These are phyloP conservation scores for Stephania cephalantha DNA, from an alignment of 164 flowering plant genomes.

Conservation along the genomic window DNA sequence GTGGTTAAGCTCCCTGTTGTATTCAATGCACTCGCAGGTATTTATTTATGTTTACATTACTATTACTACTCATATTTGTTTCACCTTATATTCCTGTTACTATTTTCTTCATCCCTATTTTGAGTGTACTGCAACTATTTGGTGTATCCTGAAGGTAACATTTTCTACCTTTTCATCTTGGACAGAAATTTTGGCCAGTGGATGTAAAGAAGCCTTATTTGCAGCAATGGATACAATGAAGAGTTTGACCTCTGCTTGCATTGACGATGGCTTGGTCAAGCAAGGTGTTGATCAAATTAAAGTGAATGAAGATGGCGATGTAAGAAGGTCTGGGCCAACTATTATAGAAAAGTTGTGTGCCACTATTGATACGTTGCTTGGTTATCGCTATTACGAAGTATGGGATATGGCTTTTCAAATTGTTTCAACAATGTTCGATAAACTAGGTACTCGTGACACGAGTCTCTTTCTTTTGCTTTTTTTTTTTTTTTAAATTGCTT, in stretches of 20 bases:
- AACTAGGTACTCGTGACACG: slow-evolving; percentile 54
- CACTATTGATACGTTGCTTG: slow-evolving; percentile 70
- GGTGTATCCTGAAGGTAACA: neutral
- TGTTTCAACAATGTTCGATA: slow-evolving; percentile 71
- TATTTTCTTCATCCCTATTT: neutral
- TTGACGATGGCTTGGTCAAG: slow-evolving; percentile 70
- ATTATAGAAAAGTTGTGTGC: slow-evolving; percentile 78
- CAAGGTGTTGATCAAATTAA: slow-evolving; percentile 61
- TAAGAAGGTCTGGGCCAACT: slow-evolving; percentile 56
- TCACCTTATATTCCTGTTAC: neutral
- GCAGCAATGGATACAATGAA: slow-evolving; percentile 66
- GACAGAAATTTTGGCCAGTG: slow-evolving; percentile 73
- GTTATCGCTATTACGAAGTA: slow-evolving; percentile 58
- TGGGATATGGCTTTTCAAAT: slow-evolving; percentile 84
- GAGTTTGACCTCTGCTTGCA: slow-evolving; percentile 55
- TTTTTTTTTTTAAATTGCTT: too few relatives aligned
- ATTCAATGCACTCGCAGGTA: slow-evolving; percentile 78
- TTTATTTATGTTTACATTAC: neutral
- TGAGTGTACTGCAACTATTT: neutral
- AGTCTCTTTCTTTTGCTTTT: neutral
- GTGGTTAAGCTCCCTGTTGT: slow-evolving; percentile 67
- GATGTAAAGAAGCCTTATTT: slow-evolving; percentile 73
- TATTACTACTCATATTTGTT: neutral
- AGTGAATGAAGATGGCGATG: slow-evolving; percentile 19
- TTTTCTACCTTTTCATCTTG: neutral